A percentile compares a stretch with the other conserved stretches of the same genome.
Conservation (phyloP, 23 red algal genomes). For the Gracilaria domingensis region DNA sequence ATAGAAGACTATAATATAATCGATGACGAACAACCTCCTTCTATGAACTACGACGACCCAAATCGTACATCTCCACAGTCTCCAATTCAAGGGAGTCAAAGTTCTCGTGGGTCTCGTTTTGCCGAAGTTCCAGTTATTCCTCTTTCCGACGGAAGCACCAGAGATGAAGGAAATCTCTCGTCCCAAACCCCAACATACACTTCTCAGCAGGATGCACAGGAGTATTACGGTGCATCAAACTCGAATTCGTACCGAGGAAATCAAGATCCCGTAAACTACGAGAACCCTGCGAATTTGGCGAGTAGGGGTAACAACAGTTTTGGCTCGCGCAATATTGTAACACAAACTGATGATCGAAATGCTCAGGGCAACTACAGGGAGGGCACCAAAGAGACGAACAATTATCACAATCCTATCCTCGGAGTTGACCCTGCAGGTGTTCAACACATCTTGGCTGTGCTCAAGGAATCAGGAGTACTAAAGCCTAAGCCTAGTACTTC, state of each 20-base stretch:
- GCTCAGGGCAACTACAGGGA: constrained; percentile 25
- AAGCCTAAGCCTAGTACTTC: constrained; percentile 14
- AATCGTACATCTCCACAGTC: constrained; percentile 35
- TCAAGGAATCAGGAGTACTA: constrained; percentile 28
- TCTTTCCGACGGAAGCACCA: constrained; percentile 29
- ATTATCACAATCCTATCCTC: constrained; percentile 31
- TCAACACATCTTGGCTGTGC: constrained; percentile 11
- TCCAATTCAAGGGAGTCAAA: constrained; percentile 2
- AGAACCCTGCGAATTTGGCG: background rate
- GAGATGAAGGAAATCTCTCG: background rate
- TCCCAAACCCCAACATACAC: background rate
- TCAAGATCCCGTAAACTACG: background rate
- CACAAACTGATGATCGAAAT: constrained; percentile 32
- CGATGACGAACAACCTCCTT: constrained; percentile 31
- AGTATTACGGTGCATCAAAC: background rate
- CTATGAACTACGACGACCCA: constrained; percentile 15
- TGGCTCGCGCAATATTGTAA: background rate
- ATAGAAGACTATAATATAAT: constrained; percentile 53
- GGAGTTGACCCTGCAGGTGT: constrained; percentile 5
- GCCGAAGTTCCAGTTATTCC: constrained; percentile 38
- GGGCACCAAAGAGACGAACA: background rate
- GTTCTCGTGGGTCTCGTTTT: constrained; percentile 15
- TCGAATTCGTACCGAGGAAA: background rate
- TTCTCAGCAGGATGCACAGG: constrained; percentile 13
- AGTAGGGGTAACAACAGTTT: background rate